A percentile compares a stretch with the other conserved stretches of the same genome.
These are phyloP conservation scores for Nemania serpens DNA, from an alignment of 2,329 filamentous ascomycete species.

Conservation along the genomic window DNA sequence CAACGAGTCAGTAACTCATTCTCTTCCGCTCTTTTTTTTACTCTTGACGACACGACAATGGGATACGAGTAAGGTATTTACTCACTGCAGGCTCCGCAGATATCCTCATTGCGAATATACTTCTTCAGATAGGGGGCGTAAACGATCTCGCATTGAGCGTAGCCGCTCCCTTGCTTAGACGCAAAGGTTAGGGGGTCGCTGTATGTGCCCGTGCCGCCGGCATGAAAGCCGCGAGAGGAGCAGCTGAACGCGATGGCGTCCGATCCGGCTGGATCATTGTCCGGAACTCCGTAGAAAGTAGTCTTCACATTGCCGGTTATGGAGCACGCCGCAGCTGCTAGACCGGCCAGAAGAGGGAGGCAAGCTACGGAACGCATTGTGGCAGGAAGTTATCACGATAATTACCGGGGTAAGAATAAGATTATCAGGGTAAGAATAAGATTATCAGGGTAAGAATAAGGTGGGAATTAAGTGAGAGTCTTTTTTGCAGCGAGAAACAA, in stretches of 20 bases:
- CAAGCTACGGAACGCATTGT: conserved; percentile 17
- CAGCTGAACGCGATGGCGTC: conserved; percentile 45
- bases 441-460: no score
- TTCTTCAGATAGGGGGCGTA: conserved; percentile 51
- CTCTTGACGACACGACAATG: no score
- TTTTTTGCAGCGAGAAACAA: not conserved
- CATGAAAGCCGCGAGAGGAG: conserved; percentile 41
- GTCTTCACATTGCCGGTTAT: conserved; percentile 36
- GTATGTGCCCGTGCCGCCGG: conserved; percentile 50
- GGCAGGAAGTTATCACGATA: not conserved
- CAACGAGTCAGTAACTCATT: conserved; percentile 4
- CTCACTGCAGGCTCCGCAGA: conserved; percentile 34
- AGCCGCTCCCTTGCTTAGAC: conserved; percentile 45
- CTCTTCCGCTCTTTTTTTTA: not conserved
- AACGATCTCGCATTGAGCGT: conserved; percentile 49
- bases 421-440: no score
- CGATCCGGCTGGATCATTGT: conserved; percentile 45
- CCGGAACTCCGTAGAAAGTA: conserved; percentile 48
- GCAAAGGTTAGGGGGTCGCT: conserved; percentile 50
- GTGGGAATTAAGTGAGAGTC: not conserved
- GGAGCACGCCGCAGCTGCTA: conserved; percentile 32
- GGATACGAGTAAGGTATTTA: conserved; percentile 14
- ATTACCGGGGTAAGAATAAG: no score
- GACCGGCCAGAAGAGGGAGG: conserved; percentile 17
- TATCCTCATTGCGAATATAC: conserved; percentile 45